Conservation (phyloP, 768 basidiomycete genomes). For the Termitomyces sp. region DNA sequence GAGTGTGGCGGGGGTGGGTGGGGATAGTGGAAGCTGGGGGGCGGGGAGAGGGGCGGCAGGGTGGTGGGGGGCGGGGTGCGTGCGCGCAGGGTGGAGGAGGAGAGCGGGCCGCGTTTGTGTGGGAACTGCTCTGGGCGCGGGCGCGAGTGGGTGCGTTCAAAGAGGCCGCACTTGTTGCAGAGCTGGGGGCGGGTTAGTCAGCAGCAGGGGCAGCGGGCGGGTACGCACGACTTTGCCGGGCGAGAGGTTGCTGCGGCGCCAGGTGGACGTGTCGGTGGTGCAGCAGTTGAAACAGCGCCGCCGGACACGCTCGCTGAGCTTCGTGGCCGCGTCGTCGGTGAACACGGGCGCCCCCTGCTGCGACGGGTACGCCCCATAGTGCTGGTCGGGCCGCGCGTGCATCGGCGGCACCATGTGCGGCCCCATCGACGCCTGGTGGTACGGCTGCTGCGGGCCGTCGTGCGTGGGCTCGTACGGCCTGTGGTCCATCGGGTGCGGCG, state of each 20-base stretch:
- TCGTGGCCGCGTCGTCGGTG: constrained; percentile 78
- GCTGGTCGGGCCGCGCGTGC: not conserved
- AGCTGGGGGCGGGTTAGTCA: constrained; percentile 24
- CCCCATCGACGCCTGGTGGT: constrained; percentile 4
- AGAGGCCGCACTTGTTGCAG: constrained; percentile 73
- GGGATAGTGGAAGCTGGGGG: not conserved
- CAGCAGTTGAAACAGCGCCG: constrained; percentile 81
- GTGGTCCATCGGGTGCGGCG: constrained; percentile 20
- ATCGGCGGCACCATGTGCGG: constrained; percentile 10
- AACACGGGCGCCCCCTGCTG: constrained; percentile 28
- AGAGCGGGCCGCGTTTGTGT: constrained; percentile 69
- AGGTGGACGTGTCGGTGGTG: constrained; percentile 80
- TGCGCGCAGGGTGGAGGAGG: constrained; percentile 34
- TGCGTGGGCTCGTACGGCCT: constrained; percentile 19
- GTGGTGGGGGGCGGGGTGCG: not conserved
- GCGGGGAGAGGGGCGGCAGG: not conserved
- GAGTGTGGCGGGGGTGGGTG: not conserved
- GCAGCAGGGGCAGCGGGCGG: constrained; percentile 20
- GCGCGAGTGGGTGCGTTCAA: constrained; percentile 75
- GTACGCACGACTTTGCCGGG: constrained; percentile 69
- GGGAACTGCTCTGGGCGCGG: constrained; percentile 79
- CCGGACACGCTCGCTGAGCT: constrained; percentile 71
- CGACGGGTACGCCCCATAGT: constrained; percentile 22
- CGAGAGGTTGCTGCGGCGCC: constrained; percentile 70
- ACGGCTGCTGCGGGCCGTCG: constrained; percentile 8